Base-by-base conservation (phyloP, 2,329 filamentous ascomycete species). In the Phyllosticta citribraziliensis region DNA sequence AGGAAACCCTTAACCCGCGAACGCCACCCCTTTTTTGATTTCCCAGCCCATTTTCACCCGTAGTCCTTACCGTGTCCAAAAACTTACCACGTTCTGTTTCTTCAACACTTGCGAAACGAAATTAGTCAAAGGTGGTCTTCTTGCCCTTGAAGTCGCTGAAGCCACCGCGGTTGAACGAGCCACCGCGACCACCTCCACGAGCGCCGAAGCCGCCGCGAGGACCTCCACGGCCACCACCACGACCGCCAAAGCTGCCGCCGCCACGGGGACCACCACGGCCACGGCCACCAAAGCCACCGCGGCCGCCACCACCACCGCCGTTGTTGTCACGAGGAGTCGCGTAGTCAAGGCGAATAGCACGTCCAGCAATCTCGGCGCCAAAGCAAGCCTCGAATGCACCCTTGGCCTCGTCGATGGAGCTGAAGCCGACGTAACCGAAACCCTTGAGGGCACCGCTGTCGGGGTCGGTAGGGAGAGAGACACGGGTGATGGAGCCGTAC, bases 391-490 rank as follows among this genome's bases (percentile, higher is more conserved):
- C 81, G 68, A 90, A 84, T 24, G 86, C 92, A 68, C 80, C 77
- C 78, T 88, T 89, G 69, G 92, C 90, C 69, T 96, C 91, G 27
- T 96, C 91, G 64, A 94, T 75, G 19, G 88, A 88, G 68, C 79
- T 78, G 81, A 93, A 96, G 71, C 87, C 87, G 65, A 96, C 87
- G 73, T 97, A 97, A 60, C 90, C 92, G 75, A 95, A 96, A 62
- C 92, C 92, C 86, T 96, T 96, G 72, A 88, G 86, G 68, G 86
- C 84, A 66, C 91, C 91, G 64, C 85, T 85, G 64, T 96, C 91
- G 74, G 86, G 85, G 74, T 97, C 90, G 63, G 92, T 96, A 57
- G 92, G 92, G 64, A 97, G 86, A 71, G 91, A 88, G 69, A 96
- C 85, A 72, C 88, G 88, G 70, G 87, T 84, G 72, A 94, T 84